phyloP scores from a whole-genome alignment of 1,139 yeast species.

The Ashbya aceris region DNA sequence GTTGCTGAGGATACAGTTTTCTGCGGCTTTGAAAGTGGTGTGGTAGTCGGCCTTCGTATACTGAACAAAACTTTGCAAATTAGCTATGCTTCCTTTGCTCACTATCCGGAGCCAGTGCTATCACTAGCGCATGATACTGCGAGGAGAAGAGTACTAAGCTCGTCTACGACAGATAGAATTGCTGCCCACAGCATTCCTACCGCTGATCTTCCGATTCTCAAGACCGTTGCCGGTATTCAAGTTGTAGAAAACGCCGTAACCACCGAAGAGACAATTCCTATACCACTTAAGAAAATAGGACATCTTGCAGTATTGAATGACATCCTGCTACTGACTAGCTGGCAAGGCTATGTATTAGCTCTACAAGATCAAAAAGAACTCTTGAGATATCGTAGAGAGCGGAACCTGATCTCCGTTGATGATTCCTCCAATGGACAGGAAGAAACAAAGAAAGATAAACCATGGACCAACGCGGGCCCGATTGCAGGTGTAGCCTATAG shows the following conservation, averaged over 20 bases:
- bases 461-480: conserved; percentile 3
- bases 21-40: conserved; percentile 27
- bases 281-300: conserved; percentile 5
- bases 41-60: conserved; percentile 18
- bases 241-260: neutral
- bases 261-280: no score
- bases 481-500: conserved; percentile 3
- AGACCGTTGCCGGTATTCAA: neutral
- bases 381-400: neutral
- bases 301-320: conserved; percentile 4
- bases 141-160: conserved; percentile 7
- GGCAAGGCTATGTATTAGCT: conserved; percentile 4
- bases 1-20: conserved; percentile 11
- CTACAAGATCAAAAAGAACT: neutral
- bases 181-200: conserved; percentile 8
- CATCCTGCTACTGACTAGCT: conserved; percentile 1
- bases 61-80: conserved; percentile 8
- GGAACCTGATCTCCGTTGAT: conserved; percentile 2
- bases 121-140: conserved; percentile 10
- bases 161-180: conserved; percentile 10
- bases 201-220: neutral
- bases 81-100: conserved; percentile 19
- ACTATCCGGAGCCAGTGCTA: conserved; percentile 26
- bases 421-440: conserved; percentile 1
- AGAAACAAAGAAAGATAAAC: conserved; percentile 1